These are phyloP conservation scores for Globisporangium carolinianum DNA, from an alignment of 352 stramenopile genomes.

Conservation along the genomic window DNA sequence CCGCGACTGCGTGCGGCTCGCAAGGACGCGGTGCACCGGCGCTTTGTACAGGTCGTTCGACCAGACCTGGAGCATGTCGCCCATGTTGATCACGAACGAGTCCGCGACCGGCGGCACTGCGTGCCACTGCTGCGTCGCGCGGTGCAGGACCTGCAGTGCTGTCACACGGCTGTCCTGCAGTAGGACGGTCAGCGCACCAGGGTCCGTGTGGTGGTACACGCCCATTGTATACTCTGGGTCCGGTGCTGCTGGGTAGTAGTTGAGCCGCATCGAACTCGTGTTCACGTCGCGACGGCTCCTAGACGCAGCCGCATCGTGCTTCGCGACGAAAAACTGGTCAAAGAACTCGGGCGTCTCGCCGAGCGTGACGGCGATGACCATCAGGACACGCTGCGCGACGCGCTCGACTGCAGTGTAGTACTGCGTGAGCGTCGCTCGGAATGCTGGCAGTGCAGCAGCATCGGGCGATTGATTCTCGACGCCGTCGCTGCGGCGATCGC, in stretches of 20 bases:
- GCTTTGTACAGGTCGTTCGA: constrained; percentile 39
- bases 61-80: constrained; percentile 46
- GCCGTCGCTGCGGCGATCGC: too few species aligned
- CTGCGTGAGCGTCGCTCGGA: constrained; percentile 35
- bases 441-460: constrained; percentile 38
- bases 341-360: constrained; percentile 23
- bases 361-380: constrained; percentile 27
- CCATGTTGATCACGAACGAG: constrained; percentile 57
- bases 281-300: constrained; percentile 24
- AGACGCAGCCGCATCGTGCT: constrained; percentile 31
- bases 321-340: constrained; percentile 53
- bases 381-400: constrained; percentile 24
- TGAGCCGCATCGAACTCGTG: constrained; percentile 88
- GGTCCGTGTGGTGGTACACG: constrained; percentile 45
- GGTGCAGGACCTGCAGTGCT: constrained; percentile 42
- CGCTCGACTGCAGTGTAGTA: constrained; percentile 27
- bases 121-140: constrained; percentile 24
- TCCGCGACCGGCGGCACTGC: constrained; percentile 25
- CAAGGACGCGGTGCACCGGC: constrained; percentile 38
- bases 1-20: constrained; percentile 12
- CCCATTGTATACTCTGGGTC: constrained; percentile 25
- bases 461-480: constrained; percentile 77
- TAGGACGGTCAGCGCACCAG: constrained; percentile 38
- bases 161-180: constrained; percentile 37
- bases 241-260: constrained; percentile 78